Evolutionary conservation across 768 basidiomycete genomes (phyloP).

Genomic region (Megacollybia marginata): DNA sequence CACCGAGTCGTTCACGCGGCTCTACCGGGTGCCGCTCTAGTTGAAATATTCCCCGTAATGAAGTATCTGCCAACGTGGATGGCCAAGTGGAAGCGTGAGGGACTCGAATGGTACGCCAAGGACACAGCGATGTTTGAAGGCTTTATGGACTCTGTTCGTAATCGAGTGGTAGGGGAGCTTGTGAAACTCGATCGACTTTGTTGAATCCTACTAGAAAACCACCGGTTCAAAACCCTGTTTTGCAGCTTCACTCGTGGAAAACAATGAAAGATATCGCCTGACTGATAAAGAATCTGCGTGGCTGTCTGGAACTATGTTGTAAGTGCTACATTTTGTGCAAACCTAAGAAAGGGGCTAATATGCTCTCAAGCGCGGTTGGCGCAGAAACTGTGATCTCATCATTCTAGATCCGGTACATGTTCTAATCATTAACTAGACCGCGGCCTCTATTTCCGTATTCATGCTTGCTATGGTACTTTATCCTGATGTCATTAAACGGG

Average conservation of each 20-base stretch:
- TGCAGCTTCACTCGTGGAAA: slow-evolving; percentile 1
- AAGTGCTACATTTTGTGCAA: too few species aligned
- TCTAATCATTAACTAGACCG: too few species aligned
- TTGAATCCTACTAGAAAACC: too few species aligned
- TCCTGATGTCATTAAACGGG: slow-evolving; percentile 12
- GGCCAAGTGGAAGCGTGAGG: slow-evolving; percentile 14
- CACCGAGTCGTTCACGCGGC: slow-evolving; percentile 20
- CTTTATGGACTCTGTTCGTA: slow-evolving; percentile 5
- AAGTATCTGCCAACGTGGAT: too few species aligned
- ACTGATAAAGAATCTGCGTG: slow-evolving; percentile 6
- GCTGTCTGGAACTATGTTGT: slow-evolving; percentile 10
- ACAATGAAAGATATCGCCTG: slow-evolving; percentile 9
- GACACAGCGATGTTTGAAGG: slow-evolving; percentile 6
- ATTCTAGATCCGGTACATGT: too few species aligned
- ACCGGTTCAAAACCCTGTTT: slow-evolving; percentile 3
- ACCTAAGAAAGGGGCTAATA: too few species aligned
- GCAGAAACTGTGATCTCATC: neutral
- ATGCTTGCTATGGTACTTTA: slow-evolving; percentile 15
- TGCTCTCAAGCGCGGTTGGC: neutral
- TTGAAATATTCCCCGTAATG: slow-evolving; percentile 28
- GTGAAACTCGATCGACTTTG: too few species aligned
- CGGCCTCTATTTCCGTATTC: slow-evolving; percentile 10
- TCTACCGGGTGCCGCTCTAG: slow-evolving; percentile 24
- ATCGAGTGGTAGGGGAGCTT: too few species aligned
- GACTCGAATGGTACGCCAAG: slow-evolving; percentile 7